Percentiles rank a stretch among this genome's conserved stretches.
phyloP scores from a whole-genome alignment of 2,329 filamentous ascomycete genomes.

The Sclerotinia subarctica region DNA sequence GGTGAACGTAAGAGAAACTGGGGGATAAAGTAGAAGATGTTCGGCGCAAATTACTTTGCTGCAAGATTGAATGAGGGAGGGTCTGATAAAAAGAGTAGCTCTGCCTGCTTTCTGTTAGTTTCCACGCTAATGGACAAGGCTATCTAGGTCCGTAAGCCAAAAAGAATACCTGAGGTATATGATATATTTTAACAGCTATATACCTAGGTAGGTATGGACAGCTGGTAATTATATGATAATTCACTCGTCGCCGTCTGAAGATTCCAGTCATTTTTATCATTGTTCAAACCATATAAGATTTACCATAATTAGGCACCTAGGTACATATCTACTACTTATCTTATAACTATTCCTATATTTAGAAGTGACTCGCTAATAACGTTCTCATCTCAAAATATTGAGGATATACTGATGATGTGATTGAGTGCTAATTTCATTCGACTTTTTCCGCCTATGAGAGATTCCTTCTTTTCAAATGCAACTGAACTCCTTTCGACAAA shows the following conservation, averaged over 20 bases:
- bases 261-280: too few relatives aligned
- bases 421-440: not conserved
- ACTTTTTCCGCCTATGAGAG: slow-evolving; percentile 1
- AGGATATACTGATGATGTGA: not conserved
- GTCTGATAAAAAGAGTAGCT: slow-evolving; percentile 12
- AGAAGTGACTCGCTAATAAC: too few relatives aligned
- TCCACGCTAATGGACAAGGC: slow-evolving; percentile 12
- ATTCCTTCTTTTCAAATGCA: not conserved
- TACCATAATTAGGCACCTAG: too few relatives aligned
- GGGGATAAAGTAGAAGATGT: slow-evolving; percentile 11
- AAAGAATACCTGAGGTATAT: not conserved
- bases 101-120: slow-evolving; percentile 16
- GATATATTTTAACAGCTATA: too few relatives aligned
- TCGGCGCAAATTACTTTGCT: slow-evolving; percentile 14
- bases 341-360: not conserved
- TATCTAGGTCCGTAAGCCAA: not conserved
- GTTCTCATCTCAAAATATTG: not conserved
- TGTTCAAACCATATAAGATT: too few relatives aligned
- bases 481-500: not conserved
- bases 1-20: slow-evolving; percentile 1
- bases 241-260: too few relatives aligned
- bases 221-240: too few relatives aligned
- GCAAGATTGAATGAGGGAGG: slow-evolving; percentile 2
- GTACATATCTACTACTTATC: too few relatives aligned
- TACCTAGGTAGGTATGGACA: too few relatives aligned